Base-by-base conservation (phyloP, 2,329 filamentous ascomycete species). In the Chrysoporthe deuterocubensis region DNA sequence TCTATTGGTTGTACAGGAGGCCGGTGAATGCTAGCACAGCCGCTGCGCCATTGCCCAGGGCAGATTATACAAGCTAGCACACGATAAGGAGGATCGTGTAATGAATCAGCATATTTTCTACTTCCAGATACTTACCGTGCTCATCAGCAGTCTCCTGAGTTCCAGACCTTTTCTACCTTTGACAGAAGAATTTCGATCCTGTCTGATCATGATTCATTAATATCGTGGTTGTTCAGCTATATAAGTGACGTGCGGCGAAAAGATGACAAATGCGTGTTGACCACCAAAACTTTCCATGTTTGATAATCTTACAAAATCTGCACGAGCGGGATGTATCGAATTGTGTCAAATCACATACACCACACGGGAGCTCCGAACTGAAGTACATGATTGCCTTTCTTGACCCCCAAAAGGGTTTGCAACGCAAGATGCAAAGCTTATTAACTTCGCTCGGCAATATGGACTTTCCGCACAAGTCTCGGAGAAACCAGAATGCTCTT, bases 1-100 rank as follows among this genome's bases (percentile, higher is more conserved):
- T 54, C 50, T 54, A 54, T 54, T 54, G 50, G 26, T 54, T 21
- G 16, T 32, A 54, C 21, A 54, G 26, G 13, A 7, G 50, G 50
- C 26, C 50, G 50, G 50, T 54, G 50, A 54, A 16, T 54, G 50
- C 50, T 54, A 54, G 50, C 3, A 54, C 50, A 14, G 50, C 50
- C 50, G 26, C 50, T 32, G 50, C 13, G 50, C 32, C 50, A 54
- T 59, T 13, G 8, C 56, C 56, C 7, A 42, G 13, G 7, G 5
- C 11, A 11, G 32, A 54, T 21, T 54, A 32, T 8, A 16, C 50
- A 32, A 9, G n/a, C 14, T 54, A 26, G 14, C 16, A 54, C 21
- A 54, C 21, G 50, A 52, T n/a, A 26, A 54, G 50, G 13, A 18
- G 50, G 26, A 54, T 32, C 21, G 50, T 13, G 5, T 16, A 13